Evolutionary conservation across 2,329 filamentous ascomycete genomes (phyloP).

Genomic region (Xylaria sp.): DNA sequence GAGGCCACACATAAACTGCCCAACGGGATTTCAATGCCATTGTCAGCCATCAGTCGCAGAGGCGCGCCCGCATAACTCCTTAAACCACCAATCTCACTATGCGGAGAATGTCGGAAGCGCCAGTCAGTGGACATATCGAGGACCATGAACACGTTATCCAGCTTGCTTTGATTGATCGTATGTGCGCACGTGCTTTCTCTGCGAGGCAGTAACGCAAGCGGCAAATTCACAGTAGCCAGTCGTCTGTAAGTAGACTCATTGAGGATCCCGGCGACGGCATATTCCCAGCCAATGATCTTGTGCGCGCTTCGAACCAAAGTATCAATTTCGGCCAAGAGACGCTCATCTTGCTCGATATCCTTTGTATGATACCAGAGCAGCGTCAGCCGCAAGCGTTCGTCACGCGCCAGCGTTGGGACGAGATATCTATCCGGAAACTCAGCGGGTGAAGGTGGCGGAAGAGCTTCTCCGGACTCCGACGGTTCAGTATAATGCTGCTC

Average conservation of each 20-base stretch:
- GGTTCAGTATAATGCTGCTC: slow-evolving; percentile 13
- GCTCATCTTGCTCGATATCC: slow-evolving; percentile 28
- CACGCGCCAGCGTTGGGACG: slow-evolving; percentile 27
- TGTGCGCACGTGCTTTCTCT: slow-evolving; percentile 33
- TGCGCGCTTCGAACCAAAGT: slow-evolving; percentile 23
- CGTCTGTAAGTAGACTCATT: slow-evolving; percentile 28
- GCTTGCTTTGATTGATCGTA: slow-evolving; percentile 27
- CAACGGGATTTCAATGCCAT: slow-evolving; percentile 26
- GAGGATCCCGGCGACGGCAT: slow-evolving; percentile 26
- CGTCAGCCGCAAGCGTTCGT: slow-evolving; percentile 31
- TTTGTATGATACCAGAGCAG: slow-evolving; percentile 33
- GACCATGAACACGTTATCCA: slow-evolving; percentile 29
- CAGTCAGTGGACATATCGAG: slow-evolving; percentile 34
- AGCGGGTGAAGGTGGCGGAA: slow-evolving; percentile 20
- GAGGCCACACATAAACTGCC: slow-evolving; percentile 34
- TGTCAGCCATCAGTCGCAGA: slow-evolving; percentile 27
- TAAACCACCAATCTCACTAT: slow-evolving; percentile 25
- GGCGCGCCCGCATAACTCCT: slow-evolving; percentile 31
- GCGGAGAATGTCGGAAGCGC: slow-evolving; percentile 31
- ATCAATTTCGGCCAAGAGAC: slow-evolving; percentile 28
- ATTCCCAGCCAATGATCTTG: slow-evolving; percentile 29
- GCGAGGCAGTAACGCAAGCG: slow-evolving; percentile 24
- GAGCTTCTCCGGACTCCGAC: slow-evolving; percentile 28
- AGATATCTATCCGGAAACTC: slow-evolving; percentile 28
- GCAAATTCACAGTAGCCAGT: slow-evolving; percentile 24